These are phyloP conservation scores for Linum lewisii DNA, from an alignment of 345 rosid genomes.

Conservation along the genomic window DNA sequence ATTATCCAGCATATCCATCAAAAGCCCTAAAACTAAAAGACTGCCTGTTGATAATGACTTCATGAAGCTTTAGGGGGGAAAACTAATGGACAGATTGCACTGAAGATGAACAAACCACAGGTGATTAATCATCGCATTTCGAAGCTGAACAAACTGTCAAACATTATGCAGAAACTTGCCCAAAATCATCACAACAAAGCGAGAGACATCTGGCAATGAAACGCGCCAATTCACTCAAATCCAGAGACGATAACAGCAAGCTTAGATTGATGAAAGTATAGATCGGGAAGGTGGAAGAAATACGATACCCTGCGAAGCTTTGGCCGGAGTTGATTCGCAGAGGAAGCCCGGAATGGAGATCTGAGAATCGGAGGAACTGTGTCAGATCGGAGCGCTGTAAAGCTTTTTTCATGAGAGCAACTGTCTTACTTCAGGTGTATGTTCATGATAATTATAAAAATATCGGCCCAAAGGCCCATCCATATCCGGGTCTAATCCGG, in stretches of 20 bases:
- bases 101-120: neutral
- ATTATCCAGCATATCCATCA: neutral
- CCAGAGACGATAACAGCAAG: neutral
- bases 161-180: neutral
- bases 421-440: too few species aligned
- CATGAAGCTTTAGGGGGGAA: neutral
- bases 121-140: neutral
- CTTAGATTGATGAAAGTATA: neutral
- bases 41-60: neutral
- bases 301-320: neutral
- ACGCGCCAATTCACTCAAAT: neutral
- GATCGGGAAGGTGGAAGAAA: neutral
- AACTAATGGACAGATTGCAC: neutral
- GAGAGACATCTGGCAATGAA: neutral
- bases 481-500: too few species aligned
- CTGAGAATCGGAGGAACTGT: neutral
- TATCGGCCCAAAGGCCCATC: too few species aligned
- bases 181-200: neutral
- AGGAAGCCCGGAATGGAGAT: neutral
- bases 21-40: neutral
- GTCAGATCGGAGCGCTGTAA: neutral
- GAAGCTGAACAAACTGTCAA: too few species aligned
- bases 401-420: too few species aligned
- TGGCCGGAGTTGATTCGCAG: neutral
- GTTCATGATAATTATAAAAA: too few species aligned